Evolutionary conservation across 306 rosid genomes (phyloP).

Genomic region (Lablab purpureus): DNA sequence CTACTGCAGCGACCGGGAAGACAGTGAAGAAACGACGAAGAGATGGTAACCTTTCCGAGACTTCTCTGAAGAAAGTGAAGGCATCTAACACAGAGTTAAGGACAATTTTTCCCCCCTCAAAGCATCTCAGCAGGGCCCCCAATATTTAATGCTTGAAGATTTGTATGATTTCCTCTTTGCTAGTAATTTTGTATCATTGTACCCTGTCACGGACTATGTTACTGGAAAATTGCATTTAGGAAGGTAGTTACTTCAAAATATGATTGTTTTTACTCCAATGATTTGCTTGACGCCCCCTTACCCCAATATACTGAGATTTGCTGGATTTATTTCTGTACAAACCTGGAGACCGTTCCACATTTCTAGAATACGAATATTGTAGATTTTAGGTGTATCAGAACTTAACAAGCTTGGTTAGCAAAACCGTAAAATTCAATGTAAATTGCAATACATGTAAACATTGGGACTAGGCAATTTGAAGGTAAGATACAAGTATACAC

Average conservation of each 20-base stretch:
- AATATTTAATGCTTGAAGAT: constrained; percentile 23
- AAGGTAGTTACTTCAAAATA: constrained; percentile 37
- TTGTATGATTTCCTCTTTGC: constrained; percentile 29
- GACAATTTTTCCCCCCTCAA: not conserved
- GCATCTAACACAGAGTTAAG: constrained; percentile 32
- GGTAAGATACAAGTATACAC: constrained; percentile 36
- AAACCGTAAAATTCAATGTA: constrained; percentile 49
- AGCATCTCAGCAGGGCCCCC: constrained; percentile 8
- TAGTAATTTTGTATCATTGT: constrained; percentile 44
- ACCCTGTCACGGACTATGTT: constrained; percentile 19
- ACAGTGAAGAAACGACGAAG: constrained; percentile 52
- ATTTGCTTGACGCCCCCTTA: constrained; percentile 8
- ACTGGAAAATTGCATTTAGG: constrained; percentile 25
- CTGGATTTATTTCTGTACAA: constrained; percentile 4
- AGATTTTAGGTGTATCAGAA: constrained; percentile 37
- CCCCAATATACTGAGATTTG: not conserved
- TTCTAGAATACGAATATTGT: not conserved
- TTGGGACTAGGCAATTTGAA: constrained; percentile 12
- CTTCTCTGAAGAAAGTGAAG: constrained; percentile 48
- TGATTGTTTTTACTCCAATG: not conserved
- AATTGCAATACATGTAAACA: constrained; percentile 43
- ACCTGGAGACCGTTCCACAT: constrained; percentile 28
- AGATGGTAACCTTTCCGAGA: constrained; percentile 42
- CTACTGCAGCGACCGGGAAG: constrained; percentile 12
- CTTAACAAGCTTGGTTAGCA: constrained; percentile 39